phyloP scores from a whole-genome alignment of 2,329 filamentous ascomycete genomes.

The Fusarium buharicum region DNA sequence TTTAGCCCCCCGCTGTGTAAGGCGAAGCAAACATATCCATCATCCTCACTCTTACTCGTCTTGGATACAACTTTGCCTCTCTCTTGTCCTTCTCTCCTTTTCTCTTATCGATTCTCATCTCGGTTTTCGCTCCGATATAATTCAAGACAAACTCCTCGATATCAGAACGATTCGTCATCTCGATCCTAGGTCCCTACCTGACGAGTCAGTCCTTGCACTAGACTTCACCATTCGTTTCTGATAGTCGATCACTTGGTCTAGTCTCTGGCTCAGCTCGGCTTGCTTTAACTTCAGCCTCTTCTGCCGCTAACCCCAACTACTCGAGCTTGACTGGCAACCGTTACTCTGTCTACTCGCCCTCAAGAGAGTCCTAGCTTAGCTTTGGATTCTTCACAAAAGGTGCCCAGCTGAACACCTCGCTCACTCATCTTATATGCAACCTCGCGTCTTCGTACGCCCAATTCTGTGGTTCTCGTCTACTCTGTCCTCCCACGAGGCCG shows the following conservation, averaged over 20 bases:
- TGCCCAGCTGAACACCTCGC: slow-evolving; percentile 14
- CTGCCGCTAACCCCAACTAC: slow-evolving; percentile 11
- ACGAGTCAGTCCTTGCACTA: slow-evolving; percentile 17
- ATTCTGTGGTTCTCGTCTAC: slow-evolving; percentile 29
- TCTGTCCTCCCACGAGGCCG: slow-evolving; percentile 39
- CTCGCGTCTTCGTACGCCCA: slow-evolving; percentile 44
- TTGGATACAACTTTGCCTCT: slow-evolving; percentile 25
- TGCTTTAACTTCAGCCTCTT: slow-evolving; percentile 4
- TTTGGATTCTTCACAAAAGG: slow-evolving; percentile 25
- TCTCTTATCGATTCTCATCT: slow-evolving; percentile 5
- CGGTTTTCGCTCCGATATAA: slow-evolving; percentile 13
- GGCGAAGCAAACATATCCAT: slow-evolving; percentile 46
- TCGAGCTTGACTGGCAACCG: slow-evolving; percentile 1
- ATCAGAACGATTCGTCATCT: slow-evolving; percentile 9
- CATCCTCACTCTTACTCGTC: slow-evolving; percentile 34
- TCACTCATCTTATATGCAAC: slow-evolving; percentile 41
- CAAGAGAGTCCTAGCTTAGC: slow-evolving; percentile 9
- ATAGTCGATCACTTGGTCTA: not conserved
- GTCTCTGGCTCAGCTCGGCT: not conserved
- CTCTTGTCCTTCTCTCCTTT: slow-evolving; percentile 20
- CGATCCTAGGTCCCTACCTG: slow-evolving; percentile 7
- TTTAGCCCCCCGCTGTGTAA: slow-evolving; percentile 43
- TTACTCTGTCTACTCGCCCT: slow-evolving; percentile 1
- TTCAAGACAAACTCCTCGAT: slow-evolving; percentile 20
- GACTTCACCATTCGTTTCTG: slow-evolving; percentile 15